Evolutionary conservation across 179 eudicot species (phyloP).

Genomic region (Silene coronaria): DNA sequence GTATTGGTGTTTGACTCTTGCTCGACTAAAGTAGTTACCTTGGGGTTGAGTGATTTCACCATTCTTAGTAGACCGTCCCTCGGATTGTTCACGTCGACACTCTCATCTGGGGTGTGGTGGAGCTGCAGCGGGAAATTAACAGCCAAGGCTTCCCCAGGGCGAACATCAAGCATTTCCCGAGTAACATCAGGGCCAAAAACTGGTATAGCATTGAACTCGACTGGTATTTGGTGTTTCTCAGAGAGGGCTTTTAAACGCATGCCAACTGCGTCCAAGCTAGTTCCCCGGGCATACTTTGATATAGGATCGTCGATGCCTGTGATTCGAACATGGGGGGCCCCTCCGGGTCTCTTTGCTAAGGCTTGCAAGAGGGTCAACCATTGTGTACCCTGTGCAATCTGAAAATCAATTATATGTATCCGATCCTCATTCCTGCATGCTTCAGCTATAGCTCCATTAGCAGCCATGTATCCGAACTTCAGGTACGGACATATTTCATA

Average conservation of each 20-base stretch:
- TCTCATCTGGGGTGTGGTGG: slow-evolving; percentile 93
- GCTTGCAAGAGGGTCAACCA: slow-evolving; percentile 93
- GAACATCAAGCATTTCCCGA: slow-evolving; percentile 57
- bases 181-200: slow-evolving; percentile 64
- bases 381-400: slow-evolving; percentile 82
- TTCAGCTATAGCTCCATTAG: slow-evolving; percentile 93
- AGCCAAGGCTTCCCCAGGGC: slow-evolving; percentile 78
- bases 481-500: slow-evolving; percentile 85
- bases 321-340: slow-evolving; percentile 75
- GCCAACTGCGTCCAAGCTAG: slow-evolving; percentile 52
- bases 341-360: slow-evolving; percentile 80
- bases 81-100: slow-evolving; percentile 81
- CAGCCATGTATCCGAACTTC: slow-evolving; percentile 94
- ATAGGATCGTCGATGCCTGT: slow-evolving; percentile 92
- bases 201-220: slow-evolving; percentile 67
- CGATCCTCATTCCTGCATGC: slow-evolving; percentile 72
- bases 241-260: slow-evolving; percentile 54
- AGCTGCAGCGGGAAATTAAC: slow-evolving; percentile 83
- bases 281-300: slow-evolving; percentile 80
- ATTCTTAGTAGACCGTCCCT: slow-evolving; percentile 70
- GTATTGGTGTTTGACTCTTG: slow-evolving; percentile 89
- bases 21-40: slow-evolving; percentile 75
- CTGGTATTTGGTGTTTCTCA: slow-evolving; percentile 53
- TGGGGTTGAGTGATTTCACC: slow-evolving; percentile 78
- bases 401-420: slow-evolving; percentile 89